Percentiles rank a stretch among this genome's conserved stretches.
Conservation (phyloP, 208 protist species). For the Trypanosoma avium region DNA sequence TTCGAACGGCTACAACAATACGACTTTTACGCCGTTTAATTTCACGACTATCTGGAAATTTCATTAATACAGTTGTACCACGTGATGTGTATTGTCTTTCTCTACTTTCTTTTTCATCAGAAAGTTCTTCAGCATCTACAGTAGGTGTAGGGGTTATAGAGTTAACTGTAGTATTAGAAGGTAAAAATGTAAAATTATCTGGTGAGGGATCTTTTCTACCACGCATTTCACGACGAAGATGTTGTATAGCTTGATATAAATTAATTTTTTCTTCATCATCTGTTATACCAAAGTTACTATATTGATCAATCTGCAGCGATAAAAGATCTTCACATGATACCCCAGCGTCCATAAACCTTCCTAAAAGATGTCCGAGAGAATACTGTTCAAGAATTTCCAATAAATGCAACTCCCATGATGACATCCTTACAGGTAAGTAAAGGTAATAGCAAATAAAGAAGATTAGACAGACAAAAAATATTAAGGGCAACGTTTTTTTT, state of each 20-base stretch:
- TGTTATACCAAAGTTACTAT: slow-evolving; percentile 18
- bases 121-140: slow-evolving; percentile 18
- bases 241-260: slow-evolving; percentile 27
- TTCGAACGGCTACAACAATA: slow-evolving; percentile 38
- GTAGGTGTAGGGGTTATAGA: neutral
- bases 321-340: slow-evolving; percentile 17
- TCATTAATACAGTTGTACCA: slow-evolving; percentile 27
- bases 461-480: too few species aligned
- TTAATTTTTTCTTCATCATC: slow-evolving; percentile 31
- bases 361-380: slow-evolving; percentile 22
- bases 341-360: slow-evolving; percentile 28
- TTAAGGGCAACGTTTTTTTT: too few species aligned
- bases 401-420: slow-evolving; percentile 23
- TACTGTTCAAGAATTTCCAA: slow-evolving; percentile 21
- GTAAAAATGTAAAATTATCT: too few species aligned
- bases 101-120: slow-evolving; percentile 19
- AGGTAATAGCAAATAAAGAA: neutral
- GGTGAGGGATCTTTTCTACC: neutral
- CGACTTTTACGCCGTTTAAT: slow-evolving; percentile 30
- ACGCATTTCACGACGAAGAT: slow-evolving; percentile 4
- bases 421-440: slow-evolving; percentile 17
- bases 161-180: neutral
- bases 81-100: slow-evolving; percentile 27
- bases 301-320: slow-evolving; percentile 26
- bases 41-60: slow-evolving; percentile 16